Base-by-base conservation (phyloP, 2,329 filamentous ascomycete genomes). In the Botrytis fragariae region DNA sequence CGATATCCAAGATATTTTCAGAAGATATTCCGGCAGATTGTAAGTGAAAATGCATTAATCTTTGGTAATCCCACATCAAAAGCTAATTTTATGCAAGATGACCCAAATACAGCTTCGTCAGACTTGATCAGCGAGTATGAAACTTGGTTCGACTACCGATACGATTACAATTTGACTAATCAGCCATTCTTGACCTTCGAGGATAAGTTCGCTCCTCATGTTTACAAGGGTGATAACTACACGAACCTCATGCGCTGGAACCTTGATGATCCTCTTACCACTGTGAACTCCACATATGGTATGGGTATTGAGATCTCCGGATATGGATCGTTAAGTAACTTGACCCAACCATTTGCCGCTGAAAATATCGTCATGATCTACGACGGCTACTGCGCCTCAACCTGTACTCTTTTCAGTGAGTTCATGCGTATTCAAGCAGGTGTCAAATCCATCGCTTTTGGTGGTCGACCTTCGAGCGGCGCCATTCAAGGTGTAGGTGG, bases 401-500 rank as follows among this genome's bases (percentile, higher is more conserved):
- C 89, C 4, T 91, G 89, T 79, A 85, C 88, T 44, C 82, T 88
- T 59, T 88, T 91, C 79, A 83, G 83, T 20, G 85, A 88, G 62
- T 83, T 89, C 37, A 85, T 91, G 83, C 84, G 84, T 10, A 80
- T 83, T 73, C 83, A 84, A 73, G 84, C 83, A 45, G 85, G 86
- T 35, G 86, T 91, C 3, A 86, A 86, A 75, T 87, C 86, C 51
- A 84, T 91, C 63, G 84, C 84, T 1, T 83, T 90, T 37, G 90
- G 91, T 16, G 91, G 91, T 2, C 86, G 88, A 1, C 87, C 90
- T 0, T 81, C 82, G 18, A 77, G 83, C 0, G 82, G 82, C 0
- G 85, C 86, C 0, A 92, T 91, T 83, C 89, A 91, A 82, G 86
- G 85, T 7, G 84, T 91, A 29, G 89, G 90, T n/a, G 91, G 90